Evolutionary conservation across 192 early-diverging fungal genomes (phyloP).

Genomic region (Lobosporangium transversale): DNA sequence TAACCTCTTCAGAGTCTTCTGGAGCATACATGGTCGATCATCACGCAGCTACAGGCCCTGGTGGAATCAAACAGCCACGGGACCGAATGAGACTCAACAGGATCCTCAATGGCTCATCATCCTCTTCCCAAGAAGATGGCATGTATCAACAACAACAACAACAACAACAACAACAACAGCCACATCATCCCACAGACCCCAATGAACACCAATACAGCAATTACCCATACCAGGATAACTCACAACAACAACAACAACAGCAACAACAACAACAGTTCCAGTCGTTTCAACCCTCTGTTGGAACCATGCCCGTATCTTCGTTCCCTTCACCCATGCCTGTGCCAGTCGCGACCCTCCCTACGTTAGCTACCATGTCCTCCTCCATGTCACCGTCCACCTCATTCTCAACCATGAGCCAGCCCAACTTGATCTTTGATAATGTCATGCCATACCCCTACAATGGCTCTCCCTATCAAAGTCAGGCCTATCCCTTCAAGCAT

Average conservation of each 20-base stretch:
- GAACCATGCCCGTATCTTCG: constrained; percentile 35
- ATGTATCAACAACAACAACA: constrained; percentile 28
- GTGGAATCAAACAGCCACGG: constrained; percentile 36
- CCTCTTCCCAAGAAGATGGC: constrained; percentile 8
- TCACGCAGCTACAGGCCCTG: constrained; percentile 1
- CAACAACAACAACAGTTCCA: constrained; percentile 34
- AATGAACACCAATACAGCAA: constrained; percentile 12
- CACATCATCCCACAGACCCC: constrained; percentile 15
- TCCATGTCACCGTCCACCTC: constrained; percentile 40
- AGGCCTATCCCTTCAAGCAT: constrained; percentile 50
- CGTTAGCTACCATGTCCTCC: constrained; percentile 44
- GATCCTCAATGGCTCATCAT: constrained; percentile 27
- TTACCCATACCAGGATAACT: constrained; percentile 20
- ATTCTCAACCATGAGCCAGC: constrained; percentile 36
- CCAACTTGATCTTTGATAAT: constrained; percentile 34
- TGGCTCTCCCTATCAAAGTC: constrained; percentile 31
- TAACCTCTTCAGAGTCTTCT: constrained; percentile 9
- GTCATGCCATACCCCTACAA: constrained; percentile 46
- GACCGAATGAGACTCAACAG: constrained; percentile 44
- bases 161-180: constrained; percentile 24
- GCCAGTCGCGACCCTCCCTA: constrained; percentile 41
- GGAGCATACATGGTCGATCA: constrained; percentile 43
- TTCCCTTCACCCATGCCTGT: constrained; percentile 36
- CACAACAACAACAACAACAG: no score
- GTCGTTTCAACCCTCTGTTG: constrained; percentile 22